phyloP scores from a whole-genome alignment of 192 early-diverging fungal genomes.

The Mortierella antarctica region DNA sequence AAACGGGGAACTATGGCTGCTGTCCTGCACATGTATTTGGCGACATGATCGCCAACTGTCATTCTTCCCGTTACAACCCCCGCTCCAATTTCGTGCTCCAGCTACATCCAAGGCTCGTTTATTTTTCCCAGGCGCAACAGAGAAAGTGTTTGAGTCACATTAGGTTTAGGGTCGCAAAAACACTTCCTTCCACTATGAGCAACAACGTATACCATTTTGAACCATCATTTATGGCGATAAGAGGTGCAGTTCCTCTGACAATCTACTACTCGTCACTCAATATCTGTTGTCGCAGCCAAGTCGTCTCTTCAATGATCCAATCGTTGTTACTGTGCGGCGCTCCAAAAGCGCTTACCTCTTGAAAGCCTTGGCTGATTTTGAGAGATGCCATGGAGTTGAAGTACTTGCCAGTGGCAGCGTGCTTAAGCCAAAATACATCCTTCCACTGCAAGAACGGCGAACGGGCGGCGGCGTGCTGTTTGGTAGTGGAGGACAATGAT shows the following conservation, averaged over 20 bases:
- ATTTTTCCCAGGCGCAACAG: no score
- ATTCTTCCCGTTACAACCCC: no score
- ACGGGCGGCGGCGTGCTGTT: background rate
- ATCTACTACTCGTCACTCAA: constrained; percentile 18
- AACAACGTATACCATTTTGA: no score
- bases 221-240: background rate
- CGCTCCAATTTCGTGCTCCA: no score
- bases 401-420: constrained; percentile 30
- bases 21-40: no score
- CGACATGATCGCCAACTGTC: no score
- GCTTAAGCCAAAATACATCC: constrained; percentile 36
- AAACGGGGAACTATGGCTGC: no score
- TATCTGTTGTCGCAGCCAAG: constrained; percentile 47
- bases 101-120: no score
- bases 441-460: constrained; percentile 32
- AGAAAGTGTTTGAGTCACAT: no score
- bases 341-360: constrained; percentile 25
- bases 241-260: background rate
- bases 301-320: constrained; percentile 51
- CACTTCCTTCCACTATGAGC: no score
- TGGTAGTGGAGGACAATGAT: background rate
- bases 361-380: constrained; percentile 41
- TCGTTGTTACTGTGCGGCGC: constrained; percentile 31
- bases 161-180: no score
- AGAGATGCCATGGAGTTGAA: constrained; percentile 27